Base-by-base conservation (phyloP, 2,329 filamentous ascomycete species). In the Pestalotiopsis fici region DNA sequence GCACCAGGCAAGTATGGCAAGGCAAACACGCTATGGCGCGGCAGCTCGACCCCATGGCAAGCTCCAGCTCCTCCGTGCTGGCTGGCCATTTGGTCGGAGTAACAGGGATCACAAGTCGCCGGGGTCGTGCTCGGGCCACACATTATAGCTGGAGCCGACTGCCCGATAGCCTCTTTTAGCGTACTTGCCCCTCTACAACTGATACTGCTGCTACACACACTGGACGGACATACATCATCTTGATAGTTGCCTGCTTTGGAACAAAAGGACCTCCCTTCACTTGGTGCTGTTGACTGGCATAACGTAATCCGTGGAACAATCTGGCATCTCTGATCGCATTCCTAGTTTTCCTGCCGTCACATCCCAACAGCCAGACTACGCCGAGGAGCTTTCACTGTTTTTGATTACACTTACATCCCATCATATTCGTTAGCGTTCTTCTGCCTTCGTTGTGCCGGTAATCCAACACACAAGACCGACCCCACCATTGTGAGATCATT, bases 1-100 rank as follows among this genome's bases (percentile, higher is more conserved):
- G 68, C 70, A 50, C 11, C 31, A 47, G 43, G 64, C 65, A 67
- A 64, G 62, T 35, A 35, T 35, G 31, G 72, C 76, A 79, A 82
- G 80, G 80, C 80, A 82, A 73, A 81, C 80, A 80, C 75, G 74
- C 73, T 78, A 78, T 81, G 79, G 79, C 79, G 79, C 74, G 77
- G 77, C 77, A 66, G 67, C 60, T 66, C 61, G 43, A 31, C 57
- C 57, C 27, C 27, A 60, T 47, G 43, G 25, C n/a, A 23, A 54
- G 39, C 25, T 47, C n/a, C 23, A 31, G 35, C 31, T 37, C 5
- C 23, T 23, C 28, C 12, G n/a, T 31, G 43, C 28, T 50, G 61
- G 23, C 37, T 54, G n/a, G n/a, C 35, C 12, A 39, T 47, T 47
- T 37, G 18, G 62, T 65, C 47, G 62, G 63, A 57, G 50, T 35